A percentile compares a stretch with the other conserved stretches of the same genome.
Evolutionary conservation across 192 early-diverging fungal species (phyloP).

Genomic region (Phycomyces nitens): DNA sequence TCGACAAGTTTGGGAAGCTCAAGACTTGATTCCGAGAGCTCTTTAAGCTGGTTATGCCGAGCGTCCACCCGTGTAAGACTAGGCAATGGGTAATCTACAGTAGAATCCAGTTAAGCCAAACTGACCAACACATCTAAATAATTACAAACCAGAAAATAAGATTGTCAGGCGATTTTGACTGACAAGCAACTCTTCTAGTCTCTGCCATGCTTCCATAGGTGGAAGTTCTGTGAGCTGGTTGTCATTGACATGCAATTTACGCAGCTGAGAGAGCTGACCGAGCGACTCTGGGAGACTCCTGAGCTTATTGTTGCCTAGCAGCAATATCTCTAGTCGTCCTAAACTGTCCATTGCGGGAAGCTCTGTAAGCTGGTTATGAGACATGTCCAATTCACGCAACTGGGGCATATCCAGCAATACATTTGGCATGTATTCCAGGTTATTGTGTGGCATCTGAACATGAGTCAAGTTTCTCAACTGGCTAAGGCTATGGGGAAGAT

Average conservation of each 20-base stretch:
- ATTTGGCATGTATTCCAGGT: slow-evolving; percentile 38
- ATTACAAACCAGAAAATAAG: neutral
- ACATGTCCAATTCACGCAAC: slow-evolving; percentile 44
- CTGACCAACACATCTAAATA: neutral
- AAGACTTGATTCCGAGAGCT: slow-evolving; percentile 17
- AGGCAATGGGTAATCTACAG: slow-evolving; percentile 3
- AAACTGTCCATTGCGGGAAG: neutral
- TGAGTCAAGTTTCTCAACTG: slow-evolving; percentile 31
- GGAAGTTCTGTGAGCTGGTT: slow-evolving; percentile 36
- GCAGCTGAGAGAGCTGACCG: slow-evolving; percentile 1
- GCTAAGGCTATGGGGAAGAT: slow-evolving; percentile 37
- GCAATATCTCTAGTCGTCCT: neutral
- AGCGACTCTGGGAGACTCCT: neutral
- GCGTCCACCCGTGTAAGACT: slow-evolving; percentile 17
- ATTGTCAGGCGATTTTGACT: slow-evolving; percentile 4
- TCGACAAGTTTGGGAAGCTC: slow-evolving; percentile 44
- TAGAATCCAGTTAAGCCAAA: neutral
- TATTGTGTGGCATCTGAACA: slow-evolving; percentile 44
- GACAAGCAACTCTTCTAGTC: slow-evolving; percentile 13
- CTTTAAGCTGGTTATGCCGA: slow-evolving; percentile 34
- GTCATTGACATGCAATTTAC: slow-evolving; percentile 8
- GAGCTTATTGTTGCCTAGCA: slow-evolving; percentile 6
- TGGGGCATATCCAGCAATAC: slow-evolving; percentile 30
- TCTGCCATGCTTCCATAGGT: neutral
- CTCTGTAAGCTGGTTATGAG: slow-evolving; percentile 17